These are phyloP conservation scores for Metschnikowia colocasiae DNA, from an alignment of 805 yeast genomes.

Conservation along the genomic window DNA sequence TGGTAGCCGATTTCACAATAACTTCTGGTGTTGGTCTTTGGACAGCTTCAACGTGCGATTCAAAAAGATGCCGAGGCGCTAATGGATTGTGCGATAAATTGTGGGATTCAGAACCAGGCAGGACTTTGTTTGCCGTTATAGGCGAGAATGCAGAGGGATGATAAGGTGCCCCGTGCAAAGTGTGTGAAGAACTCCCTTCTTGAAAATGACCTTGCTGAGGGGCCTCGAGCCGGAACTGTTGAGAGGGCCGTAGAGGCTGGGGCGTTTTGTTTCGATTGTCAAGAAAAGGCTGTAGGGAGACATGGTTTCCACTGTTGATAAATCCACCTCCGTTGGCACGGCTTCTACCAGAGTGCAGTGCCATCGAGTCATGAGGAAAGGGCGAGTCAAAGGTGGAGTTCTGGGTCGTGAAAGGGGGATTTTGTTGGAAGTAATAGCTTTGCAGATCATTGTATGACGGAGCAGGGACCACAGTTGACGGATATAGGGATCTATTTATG, in stretches of 20 bases:
- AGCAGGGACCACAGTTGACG: background rate
- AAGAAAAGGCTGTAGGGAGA: background rate
- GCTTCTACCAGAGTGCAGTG: conserved; percentile 2
- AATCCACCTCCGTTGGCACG: background rate
- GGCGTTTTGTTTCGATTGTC: background rate
- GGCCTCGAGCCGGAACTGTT: background rate
- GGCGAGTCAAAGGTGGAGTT: background rate
- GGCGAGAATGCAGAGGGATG: background rate
- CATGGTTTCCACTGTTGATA: background rate
- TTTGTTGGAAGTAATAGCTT: background rate
- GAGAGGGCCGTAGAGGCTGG: background rate
- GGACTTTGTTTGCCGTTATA: background rate
- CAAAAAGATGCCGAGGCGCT: background rate
- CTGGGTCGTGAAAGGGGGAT: background rate
- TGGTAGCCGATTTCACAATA: background rate
- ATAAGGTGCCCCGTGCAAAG: background rate
- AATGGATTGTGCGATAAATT: background rate
- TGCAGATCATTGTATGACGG: background rate
- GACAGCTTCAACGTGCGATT: background rate
- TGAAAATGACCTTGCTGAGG: background rate
- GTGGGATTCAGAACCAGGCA: background rate
- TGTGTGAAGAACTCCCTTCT: background rate
- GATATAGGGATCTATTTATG: background rate
- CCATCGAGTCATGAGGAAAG: background rate
- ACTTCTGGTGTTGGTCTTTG: background rate